A percentile compares a stretch with the other conserved stretches of the same genome.
Evolutionary conservation across 2,329 filamentous ascomycete species (phyloP).

Genomic region (Calonectria naviculata): DNA sequence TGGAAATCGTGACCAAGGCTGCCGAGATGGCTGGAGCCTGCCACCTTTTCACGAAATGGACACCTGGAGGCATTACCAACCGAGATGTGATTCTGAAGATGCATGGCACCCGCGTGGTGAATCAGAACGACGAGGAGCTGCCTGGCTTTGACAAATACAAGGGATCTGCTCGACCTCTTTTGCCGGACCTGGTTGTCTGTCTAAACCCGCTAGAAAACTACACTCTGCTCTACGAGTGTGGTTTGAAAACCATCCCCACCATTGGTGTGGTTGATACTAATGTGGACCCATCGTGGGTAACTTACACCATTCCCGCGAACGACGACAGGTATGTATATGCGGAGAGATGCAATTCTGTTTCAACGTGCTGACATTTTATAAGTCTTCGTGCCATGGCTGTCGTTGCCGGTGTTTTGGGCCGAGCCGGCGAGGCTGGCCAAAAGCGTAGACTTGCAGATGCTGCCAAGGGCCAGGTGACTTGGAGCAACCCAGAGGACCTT

Average conservation of each 20-base stretch:
- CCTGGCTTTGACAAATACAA: slow-evolving; percentile 74
- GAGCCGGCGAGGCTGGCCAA: slow-evolving; percentile 84
- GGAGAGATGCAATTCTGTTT: background rate
- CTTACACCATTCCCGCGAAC: slow-evolving; percentile 96
- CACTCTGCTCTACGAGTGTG: slow-evolving; percentile 90
- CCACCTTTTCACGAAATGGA: slow-evolving; percentile 94
- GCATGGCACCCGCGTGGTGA: slow-evolving; percentile 78
- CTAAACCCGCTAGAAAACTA: slow-evolving; percentile 95
- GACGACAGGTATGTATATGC: slow-evolving; percentile 79
- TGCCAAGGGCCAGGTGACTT: slow-evolving; percentile 70
- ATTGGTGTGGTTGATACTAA: slow-evolving; percentile 97
- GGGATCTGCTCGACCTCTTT: slow-evolving; percentile 71
- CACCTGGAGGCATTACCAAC: slow-evolving; percentile 91
- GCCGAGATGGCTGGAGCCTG: slow-evolving; percentile 82
- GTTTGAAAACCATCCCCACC: slow-evolving; percentile 87
- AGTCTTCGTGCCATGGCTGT: slow-evolving; percentile 86
- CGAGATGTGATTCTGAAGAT: slow-evolving; percentile 85
- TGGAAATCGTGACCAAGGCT: slow-evolving; percentile 82
- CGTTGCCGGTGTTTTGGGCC: slow-evolving; percentile 86
- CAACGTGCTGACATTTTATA: slow-evolving; percentile 35
- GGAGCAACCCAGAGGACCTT: slow-evolving; percentile 62
- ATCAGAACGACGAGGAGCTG: slow-evolving; percentile 74
- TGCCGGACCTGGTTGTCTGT: slow-evolving; percentile 92
- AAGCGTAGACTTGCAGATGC: slow-evolving; percentile 73
- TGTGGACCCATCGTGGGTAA: slow-evolving; percentile 91